Conservation (phyloP, 176 grass and related monocot genomes). For the barley (Hordeum vulgare) region MorexV3_pseudomolecules_assembly NC_058524.1:41820112-41820611, state of each 20-base stretch:
- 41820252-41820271: background rate
- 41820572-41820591: background rate
- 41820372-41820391: background rate
- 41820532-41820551: background rate
- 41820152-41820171: background rate
- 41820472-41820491: background rate
- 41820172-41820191: background rate
- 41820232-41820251: background rate
- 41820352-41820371: background rate
- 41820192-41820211: background rate
- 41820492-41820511: background rate
- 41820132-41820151: background rate
- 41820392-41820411: background rate
- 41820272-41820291: background rate
- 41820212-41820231: background rate
- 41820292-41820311: background rate
- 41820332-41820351: background rate
- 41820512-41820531: background rate
- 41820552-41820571: background rate
- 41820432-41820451: background rate
- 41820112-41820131: slow-evolving; percentile 24
- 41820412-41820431: background rate
- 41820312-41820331: background rate
- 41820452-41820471: background rate
- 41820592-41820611: background rate